Evolutionary conservation across 345 rosid genomes (phyloP), one percentile per base, ranked within the genome.

Genomic region (Melastoma malabathricum): DNA sequence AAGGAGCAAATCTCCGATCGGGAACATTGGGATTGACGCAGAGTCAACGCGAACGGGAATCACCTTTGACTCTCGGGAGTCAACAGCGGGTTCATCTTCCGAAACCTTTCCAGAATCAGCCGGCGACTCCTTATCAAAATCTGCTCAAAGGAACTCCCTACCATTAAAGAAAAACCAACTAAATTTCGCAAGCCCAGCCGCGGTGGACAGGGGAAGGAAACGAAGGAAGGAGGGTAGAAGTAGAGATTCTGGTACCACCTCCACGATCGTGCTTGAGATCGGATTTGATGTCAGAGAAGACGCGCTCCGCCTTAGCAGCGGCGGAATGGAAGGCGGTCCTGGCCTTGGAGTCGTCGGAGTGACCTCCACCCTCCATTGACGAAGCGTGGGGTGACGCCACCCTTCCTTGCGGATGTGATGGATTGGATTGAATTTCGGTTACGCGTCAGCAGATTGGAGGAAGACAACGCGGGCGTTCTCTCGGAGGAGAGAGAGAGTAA

Each of bases 221-320:
- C 38, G 38, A 31, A 31, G 9, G 38, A 31, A 31, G 9, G 38
- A 31, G 38, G 5, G 9, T 31, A 5, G 10, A 31, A 31, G 13
- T 2, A 25, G 27, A 3, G 20, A 9, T 45, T n/a, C 27, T 15
- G 46, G 20, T 31, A 23, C 50, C 18, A 18, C 47, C 1, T 83
- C 96, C 94, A 68, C 71, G 85, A 75, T 90, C 96, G 68, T 84
- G 82, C 70, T 67, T 77, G 52, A 89, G 69, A 64, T 89, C 97
- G 61, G 75, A 64, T 65, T 69, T 80, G 53, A 89, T 72, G 64
- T 89, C 97, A 58, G 75, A 54, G 69, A 90, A 66, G 53, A 84
- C 98, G 45, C 92, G 96, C 79, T 90, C 98, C 72, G 98, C 96
- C 76, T 84, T 83, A 55, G 94, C 96, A 16, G 98, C 94, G 44